A percentile compares a stretch with the other conserved stretches of the same genome.
Evolutionary conservation across 495 filamentous ascomycete species (phyloP).

Genomic region (Podospora sp.): DNA sequence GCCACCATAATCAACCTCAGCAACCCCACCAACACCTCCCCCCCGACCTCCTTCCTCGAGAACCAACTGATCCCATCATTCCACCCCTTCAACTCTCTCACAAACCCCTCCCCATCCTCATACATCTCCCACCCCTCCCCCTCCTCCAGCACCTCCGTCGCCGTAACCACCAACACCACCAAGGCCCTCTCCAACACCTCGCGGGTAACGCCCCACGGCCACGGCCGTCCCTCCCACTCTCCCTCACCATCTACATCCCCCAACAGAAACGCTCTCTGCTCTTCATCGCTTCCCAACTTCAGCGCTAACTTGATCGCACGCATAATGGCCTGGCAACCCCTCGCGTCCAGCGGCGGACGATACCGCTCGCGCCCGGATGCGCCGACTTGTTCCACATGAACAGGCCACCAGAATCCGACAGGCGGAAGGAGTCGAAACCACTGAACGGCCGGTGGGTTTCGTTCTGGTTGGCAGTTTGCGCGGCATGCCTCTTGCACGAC

Average conservation of each 20-base stretch:
- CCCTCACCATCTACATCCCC: background rate
- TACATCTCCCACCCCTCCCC: background rate
- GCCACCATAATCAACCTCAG: conserved; percentile 1
- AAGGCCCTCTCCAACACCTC: background rate
- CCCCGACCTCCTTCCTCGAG: background rate
- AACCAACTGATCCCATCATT: background rate
- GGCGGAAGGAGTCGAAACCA: background rate
- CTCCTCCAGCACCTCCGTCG: background rate
- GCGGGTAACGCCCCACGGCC: background rate
- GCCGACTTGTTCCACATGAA: background rate
- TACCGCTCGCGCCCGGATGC: background rate
- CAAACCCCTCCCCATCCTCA: background rate
- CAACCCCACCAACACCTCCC: background rate
- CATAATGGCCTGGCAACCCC: background rate
- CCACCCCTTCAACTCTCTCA: background rate
- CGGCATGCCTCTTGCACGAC: background rate
- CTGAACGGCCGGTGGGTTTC: background rate
- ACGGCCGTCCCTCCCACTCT: background rate
- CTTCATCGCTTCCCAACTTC: background rate
- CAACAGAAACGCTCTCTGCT: background rate
- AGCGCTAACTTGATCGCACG: background rate
- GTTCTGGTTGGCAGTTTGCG: background rate
- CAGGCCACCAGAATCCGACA: background rate
- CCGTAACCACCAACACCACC: background rate
- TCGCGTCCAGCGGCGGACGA: background rate